Evolutionary conservation across 1,284 basidiomycete genomes (phyloP).

Genomic region (Sparassis latifolia): DNA sequence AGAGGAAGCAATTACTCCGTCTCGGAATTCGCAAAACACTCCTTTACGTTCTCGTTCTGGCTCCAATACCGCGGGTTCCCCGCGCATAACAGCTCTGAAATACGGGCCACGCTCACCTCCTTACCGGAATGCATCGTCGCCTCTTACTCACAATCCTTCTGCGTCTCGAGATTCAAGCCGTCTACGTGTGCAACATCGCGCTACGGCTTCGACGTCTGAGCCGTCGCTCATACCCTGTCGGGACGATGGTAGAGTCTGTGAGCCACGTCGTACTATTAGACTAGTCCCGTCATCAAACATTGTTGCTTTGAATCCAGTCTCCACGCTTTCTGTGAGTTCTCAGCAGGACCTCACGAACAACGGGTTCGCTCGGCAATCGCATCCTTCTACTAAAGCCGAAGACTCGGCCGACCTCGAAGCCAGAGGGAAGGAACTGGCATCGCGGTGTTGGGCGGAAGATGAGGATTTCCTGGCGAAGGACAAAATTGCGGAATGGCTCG

Average conservation of each 20-base stretch:
- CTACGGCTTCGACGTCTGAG: slow-evolving; percentile 70
- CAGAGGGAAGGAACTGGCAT: slow-evolving; percentile 68
- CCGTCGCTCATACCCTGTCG: slow-evolving; percentile 58
- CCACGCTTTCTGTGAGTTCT: slow-evolving; percentile 31
- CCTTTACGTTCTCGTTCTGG: slow-evolving; percentile 33
- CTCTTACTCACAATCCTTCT: slow-evolving; percentile 23
- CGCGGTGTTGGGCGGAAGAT: slow-evolving; percentile 84
- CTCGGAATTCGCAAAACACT: slow-evolving; percentile 51
- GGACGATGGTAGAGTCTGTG: slow-evolving; percentile 42
- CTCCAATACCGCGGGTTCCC: slow-evolving; percentile 20
- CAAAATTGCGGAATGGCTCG: slow-evolving; percentile 95
- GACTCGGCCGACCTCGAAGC: slow-evolving; percentile 55
- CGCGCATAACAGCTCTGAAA: slow-evolving; percentile 19
- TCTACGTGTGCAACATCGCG: slow-evolving; percentile 57
- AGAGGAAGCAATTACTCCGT: slow-evolving; percentile 39
- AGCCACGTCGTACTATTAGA: slow-evolving; percentile 23
- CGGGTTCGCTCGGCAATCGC: slow-evolving; percentile 39
- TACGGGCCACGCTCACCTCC: slow-evolving; percentile 32
- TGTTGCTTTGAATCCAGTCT: slow-evolving; percentile 17
- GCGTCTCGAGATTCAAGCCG: slow-evolving; percentile 41
- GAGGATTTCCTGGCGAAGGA: slow-evolving; percentile 78
- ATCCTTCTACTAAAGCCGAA: slow-evolving; percentile 35
- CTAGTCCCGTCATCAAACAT: slow-evolving; percentile 11
- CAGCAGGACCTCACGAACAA: slow-evolving; percentile 48
- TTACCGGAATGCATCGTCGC: slow-evolving; percentile 13